Evolutionary conservation across 2,329 filamentous ascomycete genomes (phyloP).

Genomic region (Talaromyces sp.): DNA sequence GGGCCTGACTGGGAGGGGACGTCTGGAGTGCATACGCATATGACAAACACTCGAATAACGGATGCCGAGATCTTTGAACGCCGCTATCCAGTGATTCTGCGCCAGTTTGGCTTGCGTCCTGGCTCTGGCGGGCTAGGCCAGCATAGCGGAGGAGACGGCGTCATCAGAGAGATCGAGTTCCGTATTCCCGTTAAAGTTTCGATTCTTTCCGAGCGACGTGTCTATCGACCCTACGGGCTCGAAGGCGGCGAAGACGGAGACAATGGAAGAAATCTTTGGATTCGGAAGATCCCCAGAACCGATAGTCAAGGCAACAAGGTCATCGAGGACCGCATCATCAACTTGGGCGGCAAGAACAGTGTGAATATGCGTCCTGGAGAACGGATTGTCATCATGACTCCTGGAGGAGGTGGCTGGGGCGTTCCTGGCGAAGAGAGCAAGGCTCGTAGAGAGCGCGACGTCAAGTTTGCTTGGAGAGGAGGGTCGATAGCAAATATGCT

Average conservation of each 20-base stretch:
- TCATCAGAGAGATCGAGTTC: constrained; percentile 76
- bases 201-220: constrained; percentile 67
- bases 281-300: constrained; percentile 58
- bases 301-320: constrained; percentile 3
- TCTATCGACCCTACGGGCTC: constrained; percentile 72
- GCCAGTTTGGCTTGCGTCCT: constrained; percentile 61
- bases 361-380: constrained; percentile 30
- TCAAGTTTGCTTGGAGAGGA: constrained; percentile 54
- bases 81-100: constrained; percentile 67
- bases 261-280: constrained; percentile 80
- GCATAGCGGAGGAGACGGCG: constrained; percentile 69
- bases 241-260: constrained; percentile 70
- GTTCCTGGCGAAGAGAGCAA: constrained; percentile 49
- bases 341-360: constrained; percentile 27
- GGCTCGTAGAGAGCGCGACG: constrained; percentile 50
- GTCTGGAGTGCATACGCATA: constrained; percentile 73
- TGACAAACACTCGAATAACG: constrained; percentile 82
- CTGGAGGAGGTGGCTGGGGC: constrained; percentile 35
- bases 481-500: constrained; percentile 49
- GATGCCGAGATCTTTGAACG: constrained; percentile 75
- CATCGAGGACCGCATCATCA: constrained; percentile 20
- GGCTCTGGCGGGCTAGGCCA: constrained; percentile 61
- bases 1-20: constrained; percentile 69
- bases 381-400: constrained; percentile 32
- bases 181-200: constrained; percentile 69